A percentile compares a stretch with the other conserved stretches of the same genome.
Evolutionary conservation across 2,329 filamentous ascomycete genomes (phyloP).

Genomic region (Hirsutella rhossiliensis): DNA sequence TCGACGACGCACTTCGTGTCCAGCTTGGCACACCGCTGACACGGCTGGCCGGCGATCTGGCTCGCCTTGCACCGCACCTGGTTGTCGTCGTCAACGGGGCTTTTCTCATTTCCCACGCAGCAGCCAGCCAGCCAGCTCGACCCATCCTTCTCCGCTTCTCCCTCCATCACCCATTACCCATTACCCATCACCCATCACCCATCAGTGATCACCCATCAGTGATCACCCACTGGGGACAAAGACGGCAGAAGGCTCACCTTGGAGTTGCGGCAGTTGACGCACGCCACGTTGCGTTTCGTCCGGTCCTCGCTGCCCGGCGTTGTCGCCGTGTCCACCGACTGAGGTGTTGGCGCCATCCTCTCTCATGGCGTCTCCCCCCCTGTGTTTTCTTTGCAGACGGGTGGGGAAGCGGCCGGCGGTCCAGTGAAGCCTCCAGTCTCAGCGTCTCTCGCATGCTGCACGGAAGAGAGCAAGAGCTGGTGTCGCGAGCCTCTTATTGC

Average conservation of each 20-base stretch:
- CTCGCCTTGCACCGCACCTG: constrained; percentile 34
- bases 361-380: constrained; percentile 7
- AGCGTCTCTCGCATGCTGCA: background rate
- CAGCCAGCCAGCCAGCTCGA: no score
- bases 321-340: constrained; percentile 13
- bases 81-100: background rate
- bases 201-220: no score
- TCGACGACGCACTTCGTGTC: constrained; percentile 31
- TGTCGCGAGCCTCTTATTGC: constrained; percentile 2
- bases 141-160: no score
- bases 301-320: constrained; percentile 14
- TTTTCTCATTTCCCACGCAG: no score
- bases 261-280: constrained; percentile 26
- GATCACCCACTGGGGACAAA: no score
- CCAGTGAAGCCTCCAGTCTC: background rate
- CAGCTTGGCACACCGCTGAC: constrained; percentile 32
- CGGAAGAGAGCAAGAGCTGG: background rate
- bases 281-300: constrained; percentile 24
- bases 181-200: no score
- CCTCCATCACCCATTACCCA: no score
- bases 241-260: constrained; percentile 16
- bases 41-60: constrained; percentile 24
- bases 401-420: background rate
- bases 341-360: constrained; percentile 15
- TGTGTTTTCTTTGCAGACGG: no score